Evolutionary conservation across 2,329 filamentous ascomycete genomes (phyloP).

Genomic region (Fusarium sp.): DNA sequence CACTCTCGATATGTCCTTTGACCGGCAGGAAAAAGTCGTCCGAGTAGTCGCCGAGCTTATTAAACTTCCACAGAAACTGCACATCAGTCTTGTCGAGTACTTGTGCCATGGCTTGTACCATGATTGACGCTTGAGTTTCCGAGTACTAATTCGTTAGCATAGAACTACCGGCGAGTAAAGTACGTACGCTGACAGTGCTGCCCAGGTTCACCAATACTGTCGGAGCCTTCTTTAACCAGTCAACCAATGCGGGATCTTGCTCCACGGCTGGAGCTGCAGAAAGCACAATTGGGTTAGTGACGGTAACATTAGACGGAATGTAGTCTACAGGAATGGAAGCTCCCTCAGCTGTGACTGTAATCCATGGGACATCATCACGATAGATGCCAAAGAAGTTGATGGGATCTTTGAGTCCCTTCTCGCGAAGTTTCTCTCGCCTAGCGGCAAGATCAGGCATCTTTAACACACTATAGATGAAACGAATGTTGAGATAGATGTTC

Average conservation of each 20-base stretch:
- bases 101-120: constrained; percentile 44
- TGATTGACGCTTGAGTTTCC: constrained; percentile 29
- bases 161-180: background rate
- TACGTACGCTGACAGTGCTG: constrained; percentile 46
- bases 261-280: constrained; percentile 53
- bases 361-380: too few relatives aligned
- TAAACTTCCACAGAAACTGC: constrained; percentile 56
- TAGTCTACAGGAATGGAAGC: too few relatives aligned
- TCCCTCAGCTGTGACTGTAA: too few relatives aligned
- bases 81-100: constrained; percentile 42
- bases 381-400: too few relatives aligned
- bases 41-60: constrained; percentile 24
- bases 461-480: too few relatives aligned
- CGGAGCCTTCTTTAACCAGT: constrained; percentile 59
- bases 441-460: too few relatives aligned
- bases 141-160: constrained; percentile 2
- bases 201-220: constrained; percentile 66
- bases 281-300: constrained; percentile 62
- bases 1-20: constrained; percentile 38
- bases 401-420: too few relatives aligned
- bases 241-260: constrained; percentile 59
- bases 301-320: constrained; percentile 26
- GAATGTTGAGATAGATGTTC: too few relatives aligned
- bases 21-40: constrained; percentile 35
- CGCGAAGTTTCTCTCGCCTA: too few relatives aligned